Percentiles rank a stretch among this genome's conserved stretches.
These are phyloP conservation scores for Aechmea fasciata DNA, from an alignment of 176 grass and related monocot genomes.

Conservation along the genomic window DNA sequence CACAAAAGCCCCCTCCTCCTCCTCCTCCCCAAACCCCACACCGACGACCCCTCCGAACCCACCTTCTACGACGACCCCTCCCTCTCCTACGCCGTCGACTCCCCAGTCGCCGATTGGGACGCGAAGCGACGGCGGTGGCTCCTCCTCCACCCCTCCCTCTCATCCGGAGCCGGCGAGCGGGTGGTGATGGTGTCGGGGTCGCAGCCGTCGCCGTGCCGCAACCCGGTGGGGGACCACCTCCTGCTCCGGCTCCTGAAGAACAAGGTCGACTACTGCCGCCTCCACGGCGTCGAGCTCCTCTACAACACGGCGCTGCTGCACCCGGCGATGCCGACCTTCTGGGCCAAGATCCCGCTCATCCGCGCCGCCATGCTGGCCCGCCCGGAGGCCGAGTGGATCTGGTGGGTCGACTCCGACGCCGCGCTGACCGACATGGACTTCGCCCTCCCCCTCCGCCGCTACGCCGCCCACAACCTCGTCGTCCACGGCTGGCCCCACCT, in stretches of 20 bases:
- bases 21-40: neutral
- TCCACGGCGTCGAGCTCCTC: constrained; percentile 56
- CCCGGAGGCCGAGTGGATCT: constrained; percentile 85
- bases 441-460: constrained; percentile 39
- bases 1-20: neutral
- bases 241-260: constrained; percentile 71
- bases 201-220: constrained; percentile 57
- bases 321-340: constrained; percentile 57
- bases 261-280: constrained; percentile 83
- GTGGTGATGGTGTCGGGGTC: constrained; percentile 83
- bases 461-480: constrained; percentile 60
- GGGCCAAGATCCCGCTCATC: constrained; percentile 66
- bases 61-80: constrained; percentile 83
- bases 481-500: constrained; percentile 63
- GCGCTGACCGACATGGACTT: constrained; percentile 97
- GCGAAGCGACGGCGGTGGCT: constrained; percentile 55
- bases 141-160: constrained; percentile 34
- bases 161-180: neutral
- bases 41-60: neutral
- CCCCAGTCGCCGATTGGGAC: constrained; percentile 56
- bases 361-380: constrained; percentile 76
- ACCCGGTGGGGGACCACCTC: constrained; percentile 48
- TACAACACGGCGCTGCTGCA: constrained; percentile 71
- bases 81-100: constrained; percentile 58
- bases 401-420: constrained; percentile 97